Conservation (phyloP, 2,329 filamentous ascomycete species). For the Tolypocladium sp. region DNA sequence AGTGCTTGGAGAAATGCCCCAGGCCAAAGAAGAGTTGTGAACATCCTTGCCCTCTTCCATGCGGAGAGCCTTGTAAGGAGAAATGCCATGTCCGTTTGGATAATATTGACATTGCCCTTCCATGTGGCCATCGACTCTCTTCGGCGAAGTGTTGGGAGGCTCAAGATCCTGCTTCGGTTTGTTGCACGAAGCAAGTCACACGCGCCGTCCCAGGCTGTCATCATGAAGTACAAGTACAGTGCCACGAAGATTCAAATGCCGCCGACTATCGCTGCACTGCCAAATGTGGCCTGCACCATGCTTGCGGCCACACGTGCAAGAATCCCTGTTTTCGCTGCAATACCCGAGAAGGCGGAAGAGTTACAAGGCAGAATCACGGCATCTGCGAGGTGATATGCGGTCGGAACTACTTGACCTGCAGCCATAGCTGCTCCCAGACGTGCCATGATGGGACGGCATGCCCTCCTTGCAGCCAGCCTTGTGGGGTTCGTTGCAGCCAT, state of each 20-base stretch:
- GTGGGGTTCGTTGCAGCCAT: conserved; percentile 48
- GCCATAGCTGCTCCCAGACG: conserved; percentile 37
- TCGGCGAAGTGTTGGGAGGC: conserved; percentile 26
- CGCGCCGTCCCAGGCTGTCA: conserved; percentile 43
- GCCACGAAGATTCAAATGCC: conserved; percentile 33
- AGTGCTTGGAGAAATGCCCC: conserved; percentile 35
- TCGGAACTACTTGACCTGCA: conserved; percentile 41
- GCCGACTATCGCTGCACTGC: conserved; percentile 35
- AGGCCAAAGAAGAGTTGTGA: conserved; percentile 30
- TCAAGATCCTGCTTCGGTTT: conserved; percentile 35
- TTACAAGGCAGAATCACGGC: conserved; percentile 31
- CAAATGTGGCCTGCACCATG: conserved; percentile 33
- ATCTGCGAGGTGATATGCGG: conserved; percentile 39
- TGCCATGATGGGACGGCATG: conserved; percentile 46
- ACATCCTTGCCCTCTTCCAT: conserved; percentile 32
- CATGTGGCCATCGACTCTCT: conserved; percentile 31
- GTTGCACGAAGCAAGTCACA: conserved; percentile 36
- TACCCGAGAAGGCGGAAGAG: conserved; percentile 16
- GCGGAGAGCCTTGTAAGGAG: conserved; percentile 31
- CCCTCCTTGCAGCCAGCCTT: conserved; percentile 35
- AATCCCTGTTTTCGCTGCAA: conserved; percentile 41
- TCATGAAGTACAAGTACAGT: conserved; percentile 42
- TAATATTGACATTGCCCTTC: conserved; percentile 19
- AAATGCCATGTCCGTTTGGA: conserved; percentile 24
- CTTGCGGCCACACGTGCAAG: conserved; percentile 52